These are phyloP conservation scores for Tulasnella sp. DNA, from an alignment of 768 basidiomycete species.

Conservation along the genomic window DNA sequence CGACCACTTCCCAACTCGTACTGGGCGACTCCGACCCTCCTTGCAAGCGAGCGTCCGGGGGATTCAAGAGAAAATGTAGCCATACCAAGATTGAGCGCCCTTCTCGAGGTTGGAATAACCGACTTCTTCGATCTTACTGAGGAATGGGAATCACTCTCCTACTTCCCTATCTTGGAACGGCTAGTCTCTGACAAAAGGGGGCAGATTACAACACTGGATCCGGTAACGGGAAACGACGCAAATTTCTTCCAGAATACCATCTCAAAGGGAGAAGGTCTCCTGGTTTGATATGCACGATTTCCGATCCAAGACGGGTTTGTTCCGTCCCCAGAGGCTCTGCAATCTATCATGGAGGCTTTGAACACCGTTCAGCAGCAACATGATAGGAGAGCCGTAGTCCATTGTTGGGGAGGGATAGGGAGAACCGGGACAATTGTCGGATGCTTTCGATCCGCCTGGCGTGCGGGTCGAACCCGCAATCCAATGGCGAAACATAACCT, in stretches of 20 bases:
- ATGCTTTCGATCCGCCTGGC: too few relatives aligned
- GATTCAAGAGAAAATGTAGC: not conserved
- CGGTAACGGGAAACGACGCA: not conserved
- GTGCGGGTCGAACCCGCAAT: too few relatives aligned
- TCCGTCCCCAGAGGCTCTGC: not conserved
- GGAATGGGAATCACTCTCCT: not conserved
- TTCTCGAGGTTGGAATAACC: slow-evolving; percentile 10
- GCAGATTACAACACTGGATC: not conserved
- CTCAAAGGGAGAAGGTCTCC: not conserved
- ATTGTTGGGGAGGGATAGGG: slow-evolving; percentile 23
- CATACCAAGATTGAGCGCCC: not conserved
- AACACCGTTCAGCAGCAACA: not conserved
- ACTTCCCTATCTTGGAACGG: not conserved
- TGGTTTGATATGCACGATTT: slow-evolving; percentile 6
- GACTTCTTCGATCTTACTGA: slow-evolving; percentile 26
- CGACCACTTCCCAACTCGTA: slow-evolving; percentile 22
- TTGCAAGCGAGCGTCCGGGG: slow-evolving; percentile 16
- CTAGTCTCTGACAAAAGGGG: not conserved
- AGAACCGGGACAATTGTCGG: slow-evolving; percentile 23
- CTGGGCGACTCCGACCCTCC: slow-evolving; percentile 23
- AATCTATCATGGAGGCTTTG: not conserved
- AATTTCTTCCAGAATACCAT: not conserved
- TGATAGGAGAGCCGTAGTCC: not conserved
- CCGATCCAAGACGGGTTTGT: slow-evolving; percentile 17
- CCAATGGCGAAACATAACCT: too few relatives aligned